Conservation (phyloP, 805 yeast species). For the Wickerhamiella australiensis region DNA sequence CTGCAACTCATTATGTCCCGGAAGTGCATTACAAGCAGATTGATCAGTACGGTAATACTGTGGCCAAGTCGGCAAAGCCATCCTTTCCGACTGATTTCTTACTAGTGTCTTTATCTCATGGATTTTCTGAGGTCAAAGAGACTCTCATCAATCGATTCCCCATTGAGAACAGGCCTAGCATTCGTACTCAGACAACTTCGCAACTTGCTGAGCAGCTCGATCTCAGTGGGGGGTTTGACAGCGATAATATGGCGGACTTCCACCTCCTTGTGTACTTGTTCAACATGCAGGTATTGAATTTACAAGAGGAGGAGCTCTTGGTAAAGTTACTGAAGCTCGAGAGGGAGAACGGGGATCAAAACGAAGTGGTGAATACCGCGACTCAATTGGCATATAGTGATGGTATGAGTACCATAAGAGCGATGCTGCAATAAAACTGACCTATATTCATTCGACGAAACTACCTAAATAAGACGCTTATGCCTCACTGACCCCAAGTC, state of each 20-base stretch:
- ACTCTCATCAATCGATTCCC: constrained; percentile 37
- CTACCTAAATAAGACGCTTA: neutral
- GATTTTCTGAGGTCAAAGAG: constrained; percentile 58
- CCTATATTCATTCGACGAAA: too few relatives aligned
- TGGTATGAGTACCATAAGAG: constrained; percentile 18
- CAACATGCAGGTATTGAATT: constrained; percentile 44
- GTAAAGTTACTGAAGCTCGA: constrained; percentile 24
- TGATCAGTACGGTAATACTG: constrained; percentile 80
- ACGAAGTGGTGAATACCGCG: constrained; percentile 14
- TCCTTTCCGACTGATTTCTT: constrained; percentile 88
- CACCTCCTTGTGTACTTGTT: constrained; percentile 55
- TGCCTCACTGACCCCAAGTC: too few relatives aligned
- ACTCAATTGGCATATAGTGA: constrained; percentile 17
- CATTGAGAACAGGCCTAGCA: constrained; percentile 68
- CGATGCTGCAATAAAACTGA: neutral
- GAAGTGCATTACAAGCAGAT: constrained; percentile 75
- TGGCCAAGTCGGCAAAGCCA: constrained; percentile 81
- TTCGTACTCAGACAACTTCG: constrained; percentile 56
- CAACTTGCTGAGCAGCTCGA: constrained; percentile 43
- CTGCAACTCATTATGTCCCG: constrained; percentile 73
- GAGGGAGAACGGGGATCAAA: constrained; percentile 27
- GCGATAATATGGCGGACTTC: constrained; percentile 45
- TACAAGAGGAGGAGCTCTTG: constrained; percentile 42
- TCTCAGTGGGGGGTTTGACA: constrained; percentile 20
- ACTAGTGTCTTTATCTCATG: constrained; percentile 79